phyloP scores from a whole-genome alignment of 345 rosid species.

The Erucastrum elatum region DNA sequence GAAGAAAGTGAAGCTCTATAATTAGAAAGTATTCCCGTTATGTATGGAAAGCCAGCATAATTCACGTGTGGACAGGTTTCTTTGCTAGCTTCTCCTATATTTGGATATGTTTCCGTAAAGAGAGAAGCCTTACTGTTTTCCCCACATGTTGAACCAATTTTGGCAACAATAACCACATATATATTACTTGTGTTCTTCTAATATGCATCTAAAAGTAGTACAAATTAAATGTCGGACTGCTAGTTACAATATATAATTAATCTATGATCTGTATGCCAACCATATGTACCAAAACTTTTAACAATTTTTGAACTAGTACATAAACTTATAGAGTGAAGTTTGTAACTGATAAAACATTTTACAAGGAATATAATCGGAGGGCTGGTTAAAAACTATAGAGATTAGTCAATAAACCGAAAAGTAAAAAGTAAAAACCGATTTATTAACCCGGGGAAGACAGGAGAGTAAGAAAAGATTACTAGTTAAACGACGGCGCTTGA shows the following conservation, averaged over 20 bases:
- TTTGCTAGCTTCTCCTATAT: constrained; percentile 25
- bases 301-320: neutral
- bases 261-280: neutral
- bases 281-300: neutral
- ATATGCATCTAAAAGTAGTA: neutral
- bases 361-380: neutral
- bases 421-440: neutral
- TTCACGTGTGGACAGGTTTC: constrained; percentile 31
- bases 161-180: neutral
- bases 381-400: neutral
- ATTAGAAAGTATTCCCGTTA: constrained; percentile 31
- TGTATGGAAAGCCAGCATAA: constrained; percentile 29
- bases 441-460: neutral
- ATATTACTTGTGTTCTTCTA: neutral
- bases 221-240: neutral
- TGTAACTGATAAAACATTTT: neutral
- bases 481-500: constrained; percentile 1
- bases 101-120: constrained; percentile 19
- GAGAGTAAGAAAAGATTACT: neutral
- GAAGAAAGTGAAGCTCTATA: constrained; percentile 13
- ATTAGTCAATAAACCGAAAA: neutral
- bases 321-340: neutral
- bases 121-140: constrained; percentile 11
- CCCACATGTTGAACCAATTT: constrained; percentile 9
- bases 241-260: neutral